Conservation (phyloP, 2,329 filamentous ascomycete species). For the Colletotrichum sp. region DNA sequence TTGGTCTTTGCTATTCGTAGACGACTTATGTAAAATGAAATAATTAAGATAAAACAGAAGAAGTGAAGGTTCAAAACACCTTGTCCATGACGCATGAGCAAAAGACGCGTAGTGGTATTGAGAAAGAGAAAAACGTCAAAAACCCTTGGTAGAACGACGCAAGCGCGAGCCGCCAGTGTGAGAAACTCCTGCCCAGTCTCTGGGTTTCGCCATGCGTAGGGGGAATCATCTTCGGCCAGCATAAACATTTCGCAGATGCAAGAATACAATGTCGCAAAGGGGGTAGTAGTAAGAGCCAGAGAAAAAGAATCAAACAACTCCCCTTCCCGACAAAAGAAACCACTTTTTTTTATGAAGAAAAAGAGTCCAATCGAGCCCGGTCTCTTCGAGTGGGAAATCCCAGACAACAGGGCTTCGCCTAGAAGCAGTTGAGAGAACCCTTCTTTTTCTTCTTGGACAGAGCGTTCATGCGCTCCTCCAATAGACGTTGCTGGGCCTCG, state of each 20-base stretch:
- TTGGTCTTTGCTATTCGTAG: conserved; percentile 8
- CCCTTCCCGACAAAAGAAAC: not conserved
- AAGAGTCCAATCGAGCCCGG: conserved; percentile 24
- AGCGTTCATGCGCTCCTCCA: conserved; percentile 94
- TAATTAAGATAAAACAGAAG: conserved; percentile 8
- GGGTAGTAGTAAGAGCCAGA: conserved; percentile 5
- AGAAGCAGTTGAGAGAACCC: conserved; percentile 96
- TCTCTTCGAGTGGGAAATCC: not conserved
- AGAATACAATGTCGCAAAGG: conserved; percentile 11
- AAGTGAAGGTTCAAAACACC: not conserved
- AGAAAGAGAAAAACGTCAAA: not conserved
- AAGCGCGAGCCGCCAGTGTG: conserved; percentile 10
- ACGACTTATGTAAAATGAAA: conserved; percentile 3
- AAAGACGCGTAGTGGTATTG: conserved; percentile 16
- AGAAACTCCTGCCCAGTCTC: conserved; percentile 19
- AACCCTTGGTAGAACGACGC: conserved; percentile 1
- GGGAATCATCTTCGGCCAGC: conserved; percentile 19
- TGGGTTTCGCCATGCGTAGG: conserved; percentile 21
- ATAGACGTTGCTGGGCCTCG: conserved; percentile 84
- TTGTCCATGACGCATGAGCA: not conserved
- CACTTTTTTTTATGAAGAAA: conserved; percentile 13
- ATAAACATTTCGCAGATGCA: conserved; percentile 19
- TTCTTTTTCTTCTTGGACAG: conserved; percentile 95
- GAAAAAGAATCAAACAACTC: not conserved
- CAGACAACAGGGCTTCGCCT: conserved; percentile 40